A percentile compares a stretch with the other conserved stretches of the same genome.
phyloP scores from a whole-genome alignment of 2,329 filamentous ascomycete genomes.

The Balansia obtecta region DNA sequence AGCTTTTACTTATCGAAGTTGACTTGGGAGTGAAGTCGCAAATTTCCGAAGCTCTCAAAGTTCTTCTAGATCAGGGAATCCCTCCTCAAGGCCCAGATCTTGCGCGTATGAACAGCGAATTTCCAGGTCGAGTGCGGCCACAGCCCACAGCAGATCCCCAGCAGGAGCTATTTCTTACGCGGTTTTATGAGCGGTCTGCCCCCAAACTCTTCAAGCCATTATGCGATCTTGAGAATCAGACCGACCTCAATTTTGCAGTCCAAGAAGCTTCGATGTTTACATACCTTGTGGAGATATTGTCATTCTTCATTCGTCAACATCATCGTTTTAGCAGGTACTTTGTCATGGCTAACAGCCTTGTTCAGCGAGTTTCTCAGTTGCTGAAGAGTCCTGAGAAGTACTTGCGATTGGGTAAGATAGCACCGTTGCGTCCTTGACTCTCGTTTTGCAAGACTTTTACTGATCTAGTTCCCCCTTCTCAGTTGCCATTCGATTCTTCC shows the following conservation, averaged over 20 bases:
- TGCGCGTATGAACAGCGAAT: conserved; percentile 55
- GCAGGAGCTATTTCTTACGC: conserved; percentile 73
- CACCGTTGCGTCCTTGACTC: background rate
- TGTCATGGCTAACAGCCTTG: conserved; percentile 67
- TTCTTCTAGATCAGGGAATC: conserved; percentile 65
- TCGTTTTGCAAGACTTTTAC: background rate
- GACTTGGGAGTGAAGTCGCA: conserved; percentile 93
- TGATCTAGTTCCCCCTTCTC: background rate
- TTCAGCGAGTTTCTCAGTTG: conserved; percentile 69
- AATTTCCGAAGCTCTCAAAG: conserved; percentile 88
- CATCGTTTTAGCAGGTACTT: conserved; percentile 79
- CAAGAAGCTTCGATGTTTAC: conserved; percentile 83
- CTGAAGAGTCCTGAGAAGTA: conserved; percentile 80
- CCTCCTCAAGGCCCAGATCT: conserved; percentile 38
- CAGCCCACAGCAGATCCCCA: conserved; percentile 49
- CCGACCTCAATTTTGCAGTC: conserved; percentile 59
- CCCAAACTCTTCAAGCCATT: conserved; percentile 78
- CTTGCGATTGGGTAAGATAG: conserved; percentile 65
- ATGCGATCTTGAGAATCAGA: conserved; percentile 60
- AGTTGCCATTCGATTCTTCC: conserved; percentile 91
- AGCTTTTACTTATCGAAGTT: conserved; percentile 78
- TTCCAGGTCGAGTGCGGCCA: conserved; percentile 48
- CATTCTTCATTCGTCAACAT: conserved; percentile 88
- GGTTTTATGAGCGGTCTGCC: conserved; percentile 83
- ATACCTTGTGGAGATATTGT: conserved; percentile 84